Percentiles rank a stretch among this genome's conserved stretches.
Conservation (phyloP, 768 basidiomycete genomes). For the Mycena belliarum region DNA sequence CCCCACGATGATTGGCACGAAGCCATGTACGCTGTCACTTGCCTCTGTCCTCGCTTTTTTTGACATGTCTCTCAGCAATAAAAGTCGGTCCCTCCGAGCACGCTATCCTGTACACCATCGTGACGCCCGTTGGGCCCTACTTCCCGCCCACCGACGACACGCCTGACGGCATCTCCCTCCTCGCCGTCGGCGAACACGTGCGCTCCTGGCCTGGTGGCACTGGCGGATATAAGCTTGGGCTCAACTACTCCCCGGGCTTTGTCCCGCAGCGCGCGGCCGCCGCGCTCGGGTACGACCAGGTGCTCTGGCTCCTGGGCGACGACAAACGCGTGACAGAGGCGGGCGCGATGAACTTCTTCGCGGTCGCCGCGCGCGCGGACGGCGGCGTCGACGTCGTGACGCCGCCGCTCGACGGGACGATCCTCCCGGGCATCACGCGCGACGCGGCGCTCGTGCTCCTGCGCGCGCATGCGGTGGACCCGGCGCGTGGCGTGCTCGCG, state of each 20-base stretch:
- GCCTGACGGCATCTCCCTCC: slow-evolving; percentile 41
- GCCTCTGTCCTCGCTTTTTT: no score
- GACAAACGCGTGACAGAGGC: slow-evolving; percentile 55
- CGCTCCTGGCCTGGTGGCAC: slow-evolving; percentile 65
- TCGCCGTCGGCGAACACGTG: slow-evolving; percentile 41
- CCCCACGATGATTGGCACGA: slow-evolving; percentile 69
- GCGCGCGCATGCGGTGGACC: slow-evolving; percentile 53
- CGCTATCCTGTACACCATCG: slow-evolving; percentile 75
- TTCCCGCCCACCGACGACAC: slow-evolving; percentile 55
- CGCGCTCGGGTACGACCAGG: slow-evolving; percentile 71
- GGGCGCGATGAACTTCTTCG: slow-evolving; percentile 83
- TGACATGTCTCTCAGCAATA: slow-evolving; percentile 33
- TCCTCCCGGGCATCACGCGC: slow-evolving; percentile 91
- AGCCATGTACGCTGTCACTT: slow-evolving; percentile 30
- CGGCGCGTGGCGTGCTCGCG: slow-evolving; percentile 35
- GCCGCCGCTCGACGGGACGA: slow-evolving; percentile 82
- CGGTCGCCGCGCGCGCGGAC: slow-evolving; percentile 59
- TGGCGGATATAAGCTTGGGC: slow-evolving; percentile 75
- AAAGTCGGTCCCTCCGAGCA: slow-evolving; percentile 71
- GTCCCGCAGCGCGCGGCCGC: slow-evolving; percentile 66
- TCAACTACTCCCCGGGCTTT: slow-evolving; percentile 63
- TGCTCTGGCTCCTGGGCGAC: slow-evolving; percentile 75
- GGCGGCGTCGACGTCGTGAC: slow-evolving; percentile 76
- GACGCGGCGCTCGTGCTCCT: slow-evolving; percentile 70
- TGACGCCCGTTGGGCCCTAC: slow-evolving; percentile 74